Evolutionary conservation across 2,329 filamentous ascomycete species (phyloP).

Genomic region (Monascus ruber): DNA sequence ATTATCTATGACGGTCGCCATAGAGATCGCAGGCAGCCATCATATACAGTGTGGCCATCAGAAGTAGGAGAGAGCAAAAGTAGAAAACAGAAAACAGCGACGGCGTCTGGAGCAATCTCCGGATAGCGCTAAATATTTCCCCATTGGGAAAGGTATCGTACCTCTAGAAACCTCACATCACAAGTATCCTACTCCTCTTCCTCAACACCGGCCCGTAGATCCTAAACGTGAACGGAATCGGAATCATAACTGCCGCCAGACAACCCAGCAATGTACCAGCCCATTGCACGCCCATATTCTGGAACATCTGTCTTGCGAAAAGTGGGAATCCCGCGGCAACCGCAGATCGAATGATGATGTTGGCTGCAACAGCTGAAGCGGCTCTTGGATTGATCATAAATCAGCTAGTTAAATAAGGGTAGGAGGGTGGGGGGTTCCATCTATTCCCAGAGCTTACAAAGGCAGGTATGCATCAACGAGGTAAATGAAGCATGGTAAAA

Average conservation of each 20-base stretch:
- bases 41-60: too few species aligned
- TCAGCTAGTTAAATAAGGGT: too few species aligned
- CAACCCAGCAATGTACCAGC: slow-evolving; percentile 28
- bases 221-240: slow-evolving; percentile 25
- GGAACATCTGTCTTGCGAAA: slow-evolving; percentile 27
- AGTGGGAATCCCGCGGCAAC: slow-evolving; percentile 26
- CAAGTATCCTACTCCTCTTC: slow-evolving; percentile 9
- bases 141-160: too few species aligned
- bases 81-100: too few species aligned
- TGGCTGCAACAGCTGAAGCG: slow-evolving; percentile 28
- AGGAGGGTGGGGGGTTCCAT: not conserved
- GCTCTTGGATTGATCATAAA: slow-evolving; percentile 12
- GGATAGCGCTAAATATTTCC: too few species aligned
- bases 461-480: slow-evolving; percentile 29
- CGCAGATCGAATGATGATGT: slow-evolving; percentile 26
- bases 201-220: slow-evolving; percentile 19
- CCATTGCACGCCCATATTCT: slow-evolving; percentile 28
- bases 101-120: too few species aligned
- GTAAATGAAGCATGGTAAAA: slow-evolving; percentile 24
- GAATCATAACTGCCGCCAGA: slow-evolving; percentile 25
- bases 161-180: too few species aligned
- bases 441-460: slow-evolving; percentile 19
- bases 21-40: too few species aligned
- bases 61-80: too few species aligned
- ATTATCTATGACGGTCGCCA: too few species aligned